Conservation (phyloP, 129 eudicot genomes). For the Flaveria sonorensis region DNA sequence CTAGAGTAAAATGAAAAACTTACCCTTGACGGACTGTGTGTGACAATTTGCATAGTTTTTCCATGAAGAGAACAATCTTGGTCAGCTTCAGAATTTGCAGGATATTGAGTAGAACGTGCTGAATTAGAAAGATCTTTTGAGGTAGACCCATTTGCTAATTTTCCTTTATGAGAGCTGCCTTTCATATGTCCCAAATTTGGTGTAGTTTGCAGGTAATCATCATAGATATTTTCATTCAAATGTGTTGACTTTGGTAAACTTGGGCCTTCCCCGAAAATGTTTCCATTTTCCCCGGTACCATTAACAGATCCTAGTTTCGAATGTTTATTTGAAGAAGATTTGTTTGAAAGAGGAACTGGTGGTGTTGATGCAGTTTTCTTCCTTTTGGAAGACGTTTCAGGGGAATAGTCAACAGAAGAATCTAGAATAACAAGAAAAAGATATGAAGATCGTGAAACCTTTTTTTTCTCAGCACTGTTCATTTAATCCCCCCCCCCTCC, state of each 20-base stretch:
- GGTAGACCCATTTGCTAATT: slow-evolving; percentile 16
- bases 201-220: slow-evolving; percentile 36
- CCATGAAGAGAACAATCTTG: slow-evolving; percentile 35
- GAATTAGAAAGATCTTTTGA: slow-evolving; percentile 26
- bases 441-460: neutral
- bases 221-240: slow-evolving; percentile 27
- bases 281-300: slow-evolving; percentile 28
- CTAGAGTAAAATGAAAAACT: neutral
- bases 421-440: slow-evolving; percentile 40
- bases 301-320: slow-evolving; percentile 28
- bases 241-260: slow-evolving; percentile 48
- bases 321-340: slow-evolving; percentile 18
- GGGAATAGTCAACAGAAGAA: slow-evolving; percentile 42
- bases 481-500: neutral
- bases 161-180: slow-evolving; percentile 27
- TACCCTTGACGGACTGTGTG: slow-evolving; percentile 35
- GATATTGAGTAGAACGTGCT: slow-evolving; percentile 1
- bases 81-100: slow-evolving; percentile 29
- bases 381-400: slow-evolving; percentile 35
- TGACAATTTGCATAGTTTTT: slow-evolving; percentile 34
- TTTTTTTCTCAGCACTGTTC: neutral
- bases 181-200: slow-evolving; percentile 31
- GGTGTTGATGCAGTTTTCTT: slow-evolving; percentile 31
- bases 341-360: slow-evolving; percentile 25
- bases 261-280: slow-evolving; percentile 13